Evolutionary conservation across 306 rosid genomes (phyloP).

Genomic region (Lathyrus tuberosus): DNA sequence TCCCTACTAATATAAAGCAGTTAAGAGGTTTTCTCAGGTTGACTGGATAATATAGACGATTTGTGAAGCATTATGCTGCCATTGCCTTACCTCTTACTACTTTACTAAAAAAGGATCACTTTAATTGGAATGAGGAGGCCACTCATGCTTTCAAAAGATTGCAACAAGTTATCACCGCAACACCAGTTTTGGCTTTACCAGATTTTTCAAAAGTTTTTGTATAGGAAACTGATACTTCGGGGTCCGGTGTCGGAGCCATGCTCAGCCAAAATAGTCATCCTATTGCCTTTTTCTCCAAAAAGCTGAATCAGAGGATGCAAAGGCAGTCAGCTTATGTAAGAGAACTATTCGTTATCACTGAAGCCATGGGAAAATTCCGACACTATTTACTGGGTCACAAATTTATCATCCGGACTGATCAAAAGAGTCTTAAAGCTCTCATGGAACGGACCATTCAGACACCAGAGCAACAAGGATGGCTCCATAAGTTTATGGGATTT

Average conservation of each 20-base stretch:
- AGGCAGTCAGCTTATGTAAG: background rate
- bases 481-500: background rate
- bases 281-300: background rate
- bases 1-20: background rate
- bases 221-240: background rate
- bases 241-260: background rate
- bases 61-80: background rate
- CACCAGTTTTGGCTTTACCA: background rate
- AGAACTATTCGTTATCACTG: background rate
- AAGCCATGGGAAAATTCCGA: background rate
- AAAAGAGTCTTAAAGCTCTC: background rate
- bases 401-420: background rate
- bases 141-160: background rate
- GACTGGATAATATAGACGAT: background rate
- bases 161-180: background rate
- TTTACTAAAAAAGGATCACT: background rate
- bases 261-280: background rate
- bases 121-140: background rate
- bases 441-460: background rate
- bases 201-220: background rate
- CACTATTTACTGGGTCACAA: background rate
- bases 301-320: background rate
- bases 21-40: too few relatives aligned
- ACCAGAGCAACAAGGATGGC: background rate
- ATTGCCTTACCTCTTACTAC: too few relatives aligned